Base-by-base conservation (phyloP, 441 rosid species). In the Aquilaria agallochum region DNA sequence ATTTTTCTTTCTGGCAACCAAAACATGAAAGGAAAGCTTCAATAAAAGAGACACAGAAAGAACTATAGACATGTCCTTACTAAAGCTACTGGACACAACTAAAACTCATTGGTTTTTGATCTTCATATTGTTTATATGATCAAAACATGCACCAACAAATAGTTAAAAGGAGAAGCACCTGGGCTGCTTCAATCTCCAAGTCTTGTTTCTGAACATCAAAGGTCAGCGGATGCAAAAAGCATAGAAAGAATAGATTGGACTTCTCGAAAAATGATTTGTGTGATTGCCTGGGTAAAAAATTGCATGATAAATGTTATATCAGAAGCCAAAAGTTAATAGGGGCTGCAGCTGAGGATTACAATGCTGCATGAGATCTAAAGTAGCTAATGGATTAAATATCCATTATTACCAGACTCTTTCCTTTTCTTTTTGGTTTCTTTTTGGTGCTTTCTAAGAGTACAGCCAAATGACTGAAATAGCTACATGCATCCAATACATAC, bases 231-330 rank as follows among this genome's bases (percentile, higher is more conserved):
- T 70, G 75, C 80, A 87, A 32, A 75, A 84, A 76, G 85, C 96
- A 92, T 57, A 89, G 49, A 68, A 92, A 92, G 74, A 92, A 86
- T 62, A 92, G 63, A 75, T 83, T 88, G 1, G 98, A 92, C 65
- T 92, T 92, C 55, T 65, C 80, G 52, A 89, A 92, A 78, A 83
- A 92, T 42, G 80, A 50, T 52, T 79, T 77, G 72, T 85, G 96
- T 49, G 76, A 70, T 76, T 92, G 90, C 73, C 96, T 92, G 84
- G 27, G 30, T 64, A 15, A 61, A 50, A 20, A 54, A 63, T 12
- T 7, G 63, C 53, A 63, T 31, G 47, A 45, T 10, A 4, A 40
- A 34, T 57, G 49, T 32, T 9, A 44, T 9, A n/a, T 15, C 55
- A 60, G 11, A 30, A 46, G 13, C 13, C 11, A 11, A 40, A 63